Percentiles rank a stretch among this genome's conserved stretches.
Evolutionary conservation across 192 early-diverging fungal species (phyloP).

Genomic region (Backusella psychrophila): DNA sequence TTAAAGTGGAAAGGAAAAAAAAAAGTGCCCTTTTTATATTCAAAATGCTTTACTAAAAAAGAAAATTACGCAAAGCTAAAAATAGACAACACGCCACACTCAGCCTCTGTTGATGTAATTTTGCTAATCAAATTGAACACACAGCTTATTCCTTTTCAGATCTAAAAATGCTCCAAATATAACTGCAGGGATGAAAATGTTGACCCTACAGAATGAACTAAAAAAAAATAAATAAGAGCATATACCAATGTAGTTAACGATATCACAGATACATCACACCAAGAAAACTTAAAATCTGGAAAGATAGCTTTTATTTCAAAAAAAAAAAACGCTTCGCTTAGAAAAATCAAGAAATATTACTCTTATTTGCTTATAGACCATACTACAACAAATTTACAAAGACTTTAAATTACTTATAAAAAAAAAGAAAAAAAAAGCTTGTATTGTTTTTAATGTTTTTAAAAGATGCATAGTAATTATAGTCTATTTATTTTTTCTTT

Average conservation of each 20-base stretch:
- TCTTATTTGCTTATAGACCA: neutral
- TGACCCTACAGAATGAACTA: neutral
- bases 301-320: neutral
- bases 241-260: neutral
- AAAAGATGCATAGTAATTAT: too few species aligned
- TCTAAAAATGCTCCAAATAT: neutral
- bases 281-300: neutral
- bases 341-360: neutral
- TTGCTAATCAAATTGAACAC: neutral
- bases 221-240: neutral
- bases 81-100: neutral
- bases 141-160: neutral
- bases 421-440: too few species aligned
- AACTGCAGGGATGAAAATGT: neutral
- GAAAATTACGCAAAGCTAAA: neutral
- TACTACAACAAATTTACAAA: too few species aligned
- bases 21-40: neutral
- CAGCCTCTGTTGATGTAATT: neutral
- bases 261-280: neutral
- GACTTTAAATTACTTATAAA: too few species aligned
- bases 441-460: too few species aligned
- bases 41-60: neutral
- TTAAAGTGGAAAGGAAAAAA: neutral
- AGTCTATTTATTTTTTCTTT: too few species aligned
- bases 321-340: neutral